Evolutionary conservation across 2,329 filamentous ascomycete species (phyloP), one percentile per base, ranked within the genome.

Genomic region (Fusarium brachygibbosum): DNA sequence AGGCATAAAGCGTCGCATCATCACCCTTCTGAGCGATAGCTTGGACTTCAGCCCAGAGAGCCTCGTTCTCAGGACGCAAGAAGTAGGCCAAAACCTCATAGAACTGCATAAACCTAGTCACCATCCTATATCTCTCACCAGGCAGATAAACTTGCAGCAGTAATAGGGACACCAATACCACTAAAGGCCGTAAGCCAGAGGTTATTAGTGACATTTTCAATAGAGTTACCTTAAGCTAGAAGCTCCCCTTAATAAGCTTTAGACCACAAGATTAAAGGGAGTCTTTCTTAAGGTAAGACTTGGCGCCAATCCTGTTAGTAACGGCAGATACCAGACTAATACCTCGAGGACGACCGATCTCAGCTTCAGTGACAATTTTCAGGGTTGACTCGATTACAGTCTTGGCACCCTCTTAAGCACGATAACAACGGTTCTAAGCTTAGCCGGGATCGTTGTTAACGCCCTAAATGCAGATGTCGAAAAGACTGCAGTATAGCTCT

Each of bases 361-460:
- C 67, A 19, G 78, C 76, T 54, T 81, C 80, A 17, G 81, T 77
- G 3, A 84, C 77, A 11, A 82, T 74, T 50, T 77, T 79, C 38
- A 77, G 74, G 9, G 81, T 82, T 0, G 80, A 78, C 14, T 81
- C 73, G 3, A 77, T 78, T 2, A 85, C 63, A 7, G 74, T 61
- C 42, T 78, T 74, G 6, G 74, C 78, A 35, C 79, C 78, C 54
- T 84, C 80, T 35, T 78, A 78, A 1, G 83, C 82, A 9, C 77
- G 78, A 38, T 79, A 78, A 6, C 83, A 80, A 3, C 82, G 81
- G 48, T 80, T 82, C 79, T 82, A 85, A 2, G 82, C 79, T 66
- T 84, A 78, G 0, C 72, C 83, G 0, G 83, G 80, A 54, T 85
- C 83, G 70, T 84, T 83, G 68, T 83, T 83, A 37, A 81, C 80